Conservation (phyloP, 129 eudicot species). For the Rutidosis leptorrhynchoides region DNA sequence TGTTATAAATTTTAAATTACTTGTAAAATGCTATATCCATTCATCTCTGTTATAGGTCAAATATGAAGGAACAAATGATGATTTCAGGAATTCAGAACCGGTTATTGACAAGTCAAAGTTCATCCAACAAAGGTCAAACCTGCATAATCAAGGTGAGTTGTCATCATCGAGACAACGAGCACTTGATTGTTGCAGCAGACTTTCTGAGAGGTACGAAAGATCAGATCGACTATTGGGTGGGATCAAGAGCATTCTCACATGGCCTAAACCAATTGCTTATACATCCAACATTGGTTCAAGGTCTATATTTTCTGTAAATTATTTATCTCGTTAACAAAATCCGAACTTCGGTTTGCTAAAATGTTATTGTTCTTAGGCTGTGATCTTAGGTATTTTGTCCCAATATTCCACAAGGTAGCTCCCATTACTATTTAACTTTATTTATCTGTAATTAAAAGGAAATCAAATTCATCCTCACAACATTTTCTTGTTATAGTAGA, state of each 20-base stretch:
- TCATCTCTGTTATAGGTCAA: constrained; percentile 40
- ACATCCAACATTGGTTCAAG: constrained; percentile 23
- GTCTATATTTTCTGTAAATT: constrained; percentile 29
- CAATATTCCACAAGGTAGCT: constrained; percentile 1
- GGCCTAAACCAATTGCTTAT: constrained; percentile 38
- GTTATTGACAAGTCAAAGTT: constrained; percentile 17
- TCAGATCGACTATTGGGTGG: constrained; percentile 37
- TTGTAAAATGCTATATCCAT: constrained; percentile 20
- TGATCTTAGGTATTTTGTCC: constrained; percentile 9
- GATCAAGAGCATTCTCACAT: constrained; percentile 28
- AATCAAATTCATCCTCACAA: not conserved
- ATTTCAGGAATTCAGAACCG: constrained; percentile 28
- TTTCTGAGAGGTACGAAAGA: constrained; percentile 32
- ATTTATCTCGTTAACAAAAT: not conserved
- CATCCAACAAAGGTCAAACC: constrained; percentile 29
- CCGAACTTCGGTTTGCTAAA: not conserved
- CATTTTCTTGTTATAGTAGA: not conserved
- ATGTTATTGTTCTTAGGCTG: constrained; percentile 7
- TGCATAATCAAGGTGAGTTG: constrained; percentile 25
- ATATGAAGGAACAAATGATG: constrained; percentile 35
- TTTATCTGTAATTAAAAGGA: not conserved
- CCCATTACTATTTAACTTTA: not conserved
- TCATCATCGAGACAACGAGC: constrained; percentile 27
- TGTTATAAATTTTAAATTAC: constrained; percentile 12
- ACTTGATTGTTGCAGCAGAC: constrained; percentile 27